Base-by-base conservation (phyloP, 805 yeast genomes). In the Cyberlindnera suaveolens region DNA sequence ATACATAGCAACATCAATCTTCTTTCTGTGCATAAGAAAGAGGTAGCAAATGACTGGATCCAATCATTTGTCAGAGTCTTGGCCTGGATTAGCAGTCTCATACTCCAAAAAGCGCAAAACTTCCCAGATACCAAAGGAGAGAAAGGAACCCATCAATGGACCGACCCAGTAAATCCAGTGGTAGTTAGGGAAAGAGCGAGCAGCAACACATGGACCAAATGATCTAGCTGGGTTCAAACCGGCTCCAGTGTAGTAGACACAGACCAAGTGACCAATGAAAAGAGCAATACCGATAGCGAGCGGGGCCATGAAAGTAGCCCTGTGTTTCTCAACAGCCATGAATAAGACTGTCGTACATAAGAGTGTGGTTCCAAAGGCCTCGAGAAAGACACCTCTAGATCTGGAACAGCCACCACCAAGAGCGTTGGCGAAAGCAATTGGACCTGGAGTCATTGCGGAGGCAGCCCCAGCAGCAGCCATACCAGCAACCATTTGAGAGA, bases 131-230 rank as follows among this genome's bases (percentile, higher is more conserved):
- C 74, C 75, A 52, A 74, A 77, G 16, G 95, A 82, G 52, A 86
- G 61, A 43, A 73, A 47, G 10, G 90, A 67, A 51, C 95, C 96
- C 46, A 84, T 59, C 43, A 80, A 55, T 47, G 96, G 96, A 42
- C 96, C 96, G 45, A 87, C 78, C 93, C 95, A 86, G 74, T 87
- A 87, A 52, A 88, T 86, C 95, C 95, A 87, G 73, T 80, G 88
- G 69, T 87, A 87, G 58, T 57, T 62, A 31, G 96, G 95, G 81
- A 88, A 88, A 18, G 77, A 70, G 44, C 64, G 70, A 43, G 76
- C 75, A 46, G 89, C 95, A 47, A 86, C 70, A 61, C 81, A 75
- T 41, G 96, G 95, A 59, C 96, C 96, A 44, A 87, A 75, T 30
- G 86, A 70, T 72, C 96, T 80, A 37, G 96, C 96, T 45, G 96